Base-by-base conservation (phyloP, 257 asterid species). In the Scutellaria galericulata region DNA sequence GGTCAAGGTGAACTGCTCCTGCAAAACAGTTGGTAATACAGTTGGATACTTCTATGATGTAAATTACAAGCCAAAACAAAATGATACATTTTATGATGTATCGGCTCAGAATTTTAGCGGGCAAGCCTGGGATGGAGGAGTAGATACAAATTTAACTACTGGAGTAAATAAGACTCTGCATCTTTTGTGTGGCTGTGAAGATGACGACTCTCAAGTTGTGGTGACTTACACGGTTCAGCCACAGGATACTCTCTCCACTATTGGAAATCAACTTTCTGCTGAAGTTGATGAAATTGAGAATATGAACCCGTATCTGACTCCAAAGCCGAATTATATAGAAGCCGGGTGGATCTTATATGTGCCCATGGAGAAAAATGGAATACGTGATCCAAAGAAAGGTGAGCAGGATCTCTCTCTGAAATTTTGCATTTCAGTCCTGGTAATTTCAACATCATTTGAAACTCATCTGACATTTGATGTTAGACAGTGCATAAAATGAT, bases 171-270 rank as follows among this genome's bases (percentile, higher is more conserved):
- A 80, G 56, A 79, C 73, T 7, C 44, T 89, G 64, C 82, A 89
- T 81, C 90, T 92, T 35, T 22, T 87, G 18, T 92, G 97, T 77
- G 96, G 96, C 15, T 89, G 92, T 76, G 81, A 80, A 7, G 93
- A 86, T 35, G 73, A 66, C 7, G 86, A 82, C 5, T 57, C 88
- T 27, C 83, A 85, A 72, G 67, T 80, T 44, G 85, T 89, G 79
- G 93, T 89, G 53, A 92, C 90, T 3, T 89, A 89, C 68, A 79
- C 89, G n/a, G 93, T 92, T 48, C 93, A 88, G 78, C 60, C 66
- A 6, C 68, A n/a, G 1, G 97, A 92, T 79, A 92, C 88, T 3
- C 47, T 92, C 57, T 83, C 88, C 11, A 37, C 27, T 6, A 85
- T 89, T 40, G 85, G 77, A 8, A 5, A 40, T 67, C 72, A 75